Evolutionary conservation across 2,329 filamentous ascomycete genomes (phyloP), one percentile per base, ranked within the genome.

Genomic region (Coniochaeta sp.): DNA sequence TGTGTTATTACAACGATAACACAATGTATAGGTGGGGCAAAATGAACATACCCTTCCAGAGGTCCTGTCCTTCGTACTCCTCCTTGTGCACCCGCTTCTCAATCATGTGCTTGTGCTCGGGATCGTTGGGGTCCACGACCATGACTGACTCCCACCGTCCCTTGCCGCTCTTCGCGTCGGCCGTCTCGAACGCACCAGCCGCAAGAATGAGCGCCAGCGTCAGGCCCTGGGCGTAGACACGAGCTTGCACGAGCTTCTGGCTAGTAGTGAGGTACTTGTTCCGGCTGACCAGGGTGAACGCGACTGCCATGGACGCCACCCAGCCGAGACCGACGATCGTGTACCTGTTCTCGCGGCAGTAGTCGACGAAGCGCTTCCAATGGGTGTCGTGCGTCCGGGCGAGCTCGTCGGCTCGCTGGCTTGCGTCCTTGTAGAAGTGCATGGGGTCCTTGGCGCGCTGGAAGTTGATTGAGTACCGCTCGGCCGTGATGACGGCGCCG

Each of bases 211-310:
- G 91, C 64, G 88, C 89, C 55, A 97, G 79, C 5, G 93, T 96
- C 67, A 96, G 78, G 6, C 90, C 91, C 79, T 97, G 93, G 3
- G 93, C 93, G 75, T 96, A 96, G 65, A 97, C 89, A 83, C 93
- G 88, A 26, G 92, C 93, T 81, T 97, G 93, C 17, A 97, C 93
- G 24, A 97, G 78, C 81, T 96, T 96, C 80, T 97, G 93, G 62
- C 83, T 78, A 2, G 86, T 87, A 57, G 82, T 85, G 55, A 96
- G 80, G 71, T 88, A 90, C 65, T 84, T 87, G 72, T 91, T 91
- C 64, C 91, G 85, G 70, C 89, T 86, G 64, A 97, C 91, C 32
- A 96, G 73, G 59, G 81, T 85, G 65, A 95, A 83, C 4, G 90
- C 88, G 47, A 88, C 75, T 61, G 81, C 86, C 86, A 97, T 93